Percentiles rank a stretch among this genome's conserved stretches.
These are phyloP conservation scores for Cytospora leucostoma DNA, from an alignment of 2,329 filamentous ascomycete species.

Conservation along the genomic window DNA sequence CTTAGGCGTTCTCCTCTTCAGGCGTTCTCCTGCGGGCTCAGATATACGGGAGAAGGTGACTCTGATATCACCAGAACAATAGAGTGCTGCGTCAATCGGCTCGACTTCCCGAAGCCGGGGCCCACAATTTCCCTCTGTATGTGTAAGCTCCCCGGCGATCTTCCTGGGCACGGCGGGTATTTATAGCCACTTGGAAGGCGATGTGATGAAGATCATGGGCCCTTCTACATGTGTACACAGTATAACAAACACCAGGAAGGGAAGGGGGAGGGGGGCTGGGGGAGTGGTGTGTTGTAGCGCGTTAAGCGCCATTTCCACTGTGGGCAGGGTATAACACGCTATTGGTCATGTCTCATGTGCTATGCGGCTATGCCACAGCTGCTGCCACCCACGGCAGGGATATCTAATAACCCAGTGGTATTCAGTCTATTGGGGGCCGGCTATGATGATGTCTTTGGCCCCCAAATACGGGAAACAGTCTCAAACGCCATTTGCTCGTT, in stretches of 20 bases:
- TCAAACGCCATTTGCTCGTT: too few relatives aligned
- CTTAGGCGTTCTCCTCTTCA: background rate
- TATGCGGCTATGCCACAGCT: too few relatives aligned
- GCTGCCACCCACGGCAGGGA: too few relatives aligned
- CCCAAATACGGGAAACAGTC: too few relatives aligned
- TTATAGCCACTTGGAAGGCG: constrained; percentile 14
- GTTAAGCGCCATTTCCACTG: constrained; percentile 11
- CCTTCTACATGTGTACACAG: background rate
- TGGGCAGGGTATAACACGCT: constrained; percentile 11
- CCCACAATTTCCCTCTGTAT: background rate
- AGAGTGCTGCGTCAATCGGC: background rate
- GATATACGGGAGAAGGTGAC: background rate
- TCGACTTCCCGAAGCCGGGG: background rate
- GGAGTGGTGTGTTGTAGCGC: background rate
- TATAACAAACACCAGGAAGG: background rate
- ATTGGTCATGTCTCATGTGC: constrained; percentile 14
- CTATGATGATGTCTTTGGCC: too few relatives aligned
- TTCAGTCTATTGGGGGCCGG: too few relatives aligned
- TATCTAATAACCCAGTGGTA: too few relatives aligned
- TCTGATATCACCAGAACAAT: background rate
- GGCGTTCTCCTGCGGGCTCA: constrained; percentile 6
- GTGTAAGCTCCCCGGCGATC: background rate
- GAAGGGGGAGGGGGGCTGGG: background rate
- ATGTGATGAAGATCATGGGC: background rate
- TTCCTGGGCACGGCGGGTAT: constrained; percentile 7